Evolutionary conservation across 345 rosid genomes (phyloP).

Genomic region (Rhodamnia argentea): DNA sequence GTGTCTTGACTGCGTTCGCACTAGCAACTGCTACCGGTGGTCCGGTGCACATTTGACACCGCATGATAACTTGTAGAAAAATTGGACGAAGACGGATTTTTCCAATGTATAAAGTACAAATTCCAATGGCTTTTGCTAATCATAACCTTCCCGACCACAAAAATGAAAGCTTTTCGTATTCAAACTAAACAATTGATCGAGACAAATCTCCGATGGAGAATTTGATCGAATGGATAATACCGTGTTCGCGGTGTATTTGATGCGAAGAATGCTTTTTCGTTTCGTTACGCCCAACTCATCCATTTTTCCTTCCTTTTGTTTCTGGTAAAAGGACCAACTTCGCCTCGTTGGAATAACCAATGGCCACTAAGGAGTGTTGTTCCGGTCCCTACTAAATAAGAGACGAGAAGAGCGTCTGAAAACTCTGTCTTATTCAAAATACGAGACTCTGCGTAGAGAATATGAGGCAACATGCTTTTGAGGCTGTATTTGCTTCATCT

Average conservation of each 20-base stretch:
- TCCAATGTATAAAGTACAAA: too few relatives aligned
- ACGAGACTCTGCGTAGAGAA: background rate
- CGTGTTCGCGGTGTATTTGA: background rate
- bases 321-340: background rate
- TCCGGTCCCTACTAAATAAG: background rate
- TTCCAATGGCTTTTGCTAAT: too few relatives aligned
- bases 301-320: background rate
- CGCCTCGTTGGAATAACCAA: background rate
- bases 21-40: background rate
- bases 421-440: background rate
- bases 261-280: background rate
- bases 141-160: background rate
- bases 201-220: background rate
- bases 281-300: background rate
- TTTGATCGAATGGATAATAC: background rate
- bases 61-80: background rate
- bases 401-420: background rate
- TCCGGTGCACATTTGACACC: background rate
- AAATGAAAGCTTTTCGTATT: background rate
- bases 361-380: background rate
- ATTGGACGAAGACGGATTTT: background rate
- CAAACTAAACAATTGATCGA: background rate
- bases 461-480: background rate
- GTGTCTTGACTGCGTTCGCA: background rate
- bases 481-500: background rate